Evolutionary conservation across 2,329 filamentous ascomycete genomes (phyloP), one percentile per base, ranked within the genome.

Genomic region (Mycogone perniciosa): DNA sequence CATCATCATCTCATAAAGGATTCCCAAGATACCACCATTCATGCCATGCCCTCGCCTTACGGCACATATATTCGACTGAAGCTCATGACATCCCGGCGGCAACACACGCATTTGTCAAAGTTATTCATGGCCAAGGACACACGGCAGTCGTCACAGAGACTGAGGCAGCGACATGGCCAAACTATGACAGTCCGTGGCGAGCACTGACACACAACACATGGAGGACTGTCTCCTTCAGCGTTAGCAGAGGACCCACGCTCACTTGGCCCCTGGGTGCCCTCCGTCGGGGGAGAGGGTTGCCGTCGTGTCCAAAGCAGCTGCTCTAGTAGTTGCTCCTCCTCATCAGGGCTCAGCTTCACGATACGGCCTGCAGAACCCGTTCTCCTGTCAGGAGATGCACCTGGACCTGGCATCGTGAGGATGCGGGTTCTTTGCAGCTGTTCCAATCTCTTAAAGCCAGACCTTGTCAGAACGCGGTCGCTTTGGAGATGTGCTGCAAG

Each of bases 101-200:
- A 97, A 62, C 92, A 97, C 37, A 97, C 91, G 65, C 93, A 99
- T 64, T 89, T 95, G 57, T 91, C 89, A 66, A 95, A 97, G 66
- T 97, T 97, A 66, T 96, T 95, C 83, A 95, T 91, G 4, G 93
- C 93, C 55, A 97, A 76, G 40, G 89, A 92, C 34, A 97, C 88
- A 31, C 93, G 79, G 65, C 93, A 97, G 59, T 97, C 93, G 66
- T 99, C 93, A 65, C 93, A 97, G 9, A 97, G 77, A 59, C 89
- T 92, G 52, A 99, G 76, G 65, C 93, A 99, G 2, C 93, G 87
- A 66, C 93, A 99, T 0, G 93, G 93, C 93, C 93, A 97, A 2
- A 96, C 86, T 49, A 99, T 87, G 54, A 97, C 87, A 6, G 88
- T 95, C 13, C 93, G 79, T 3, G 90, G 84, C n/a, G 81, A 79